Percentiles rank a stretch among this genome's conserved stretches.
Conservation (phyloP, 345 rosid species). For the Moricandia moricandioides region DNA sequence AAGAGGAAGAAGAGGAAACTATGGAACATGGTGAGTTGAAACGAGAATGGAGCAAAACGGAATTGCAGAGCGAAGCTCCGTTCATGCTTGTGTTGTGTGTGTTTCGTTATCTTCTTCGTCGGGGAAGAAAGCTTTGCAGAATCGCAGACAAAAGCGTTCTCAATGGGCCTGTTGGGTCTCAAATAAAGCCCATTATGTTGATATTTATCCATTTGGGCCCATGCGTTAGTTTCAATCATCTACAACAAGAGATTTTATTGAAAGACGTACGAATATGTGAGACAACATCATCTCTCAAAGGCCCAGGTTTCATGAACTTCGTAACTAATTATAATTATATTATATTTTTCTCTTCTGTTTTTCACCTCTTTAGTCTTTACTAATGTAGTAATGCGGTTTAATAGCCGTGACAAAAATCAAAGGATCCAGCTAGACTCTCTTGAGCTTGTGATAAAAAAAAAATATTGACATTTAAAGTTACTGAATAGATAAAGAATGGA, state of each 20-base stretch:
- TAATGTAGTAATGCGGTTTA: too few species aligned
- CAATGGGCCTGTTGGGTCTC: not conserved
- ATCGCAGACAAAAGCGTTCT: not conserved
- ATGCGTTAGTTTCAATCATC: too few species aligned
- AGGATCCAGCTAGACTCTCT: not conserved
- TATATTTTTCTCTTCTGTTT: too few species aligned
- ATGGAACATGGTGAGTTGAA: not conserved
- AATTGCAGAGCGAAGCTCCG: slow-evolving; percentile 34
- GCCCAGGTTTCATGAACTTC: too few species aligned
- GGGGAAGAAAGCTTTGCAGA: not conserved
- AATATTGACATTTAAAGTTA: slow-evolving; percentile 14
- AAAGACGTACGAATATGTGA: too few species aligned
- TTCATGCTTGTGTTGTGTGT: slow-evolving; percentile 1
- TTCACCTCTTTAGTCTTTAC: too few species aligned
- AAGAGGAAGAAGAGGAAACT: not conserved
- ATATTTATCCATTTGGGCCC: too few species aligned
- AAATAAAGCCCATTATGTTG: too few species aligned
- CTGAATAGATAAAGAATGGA: slow-evolving; percentile 13
- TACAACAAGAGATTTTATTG: too few species aligned
- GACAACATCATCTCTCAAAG: too few species aligned
- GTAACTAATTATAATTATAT: too few species aligned
- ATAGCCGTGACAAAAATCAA: too few species aligned
- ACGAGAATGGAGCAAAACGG: slow-evolving; percentile 24
- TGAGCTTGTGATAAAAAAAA: slow-evolving; percentile 12
- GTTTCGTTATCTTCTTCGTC: not conserved